A percentile compares a stretch with the other conserved stretches of the same genome.
These are phyloP conservation scores for Colletotrichum spaethianum DNA, from an alignment of 2,329 filamentous ascomycete species.

Conservation along the genomic window DNA sequence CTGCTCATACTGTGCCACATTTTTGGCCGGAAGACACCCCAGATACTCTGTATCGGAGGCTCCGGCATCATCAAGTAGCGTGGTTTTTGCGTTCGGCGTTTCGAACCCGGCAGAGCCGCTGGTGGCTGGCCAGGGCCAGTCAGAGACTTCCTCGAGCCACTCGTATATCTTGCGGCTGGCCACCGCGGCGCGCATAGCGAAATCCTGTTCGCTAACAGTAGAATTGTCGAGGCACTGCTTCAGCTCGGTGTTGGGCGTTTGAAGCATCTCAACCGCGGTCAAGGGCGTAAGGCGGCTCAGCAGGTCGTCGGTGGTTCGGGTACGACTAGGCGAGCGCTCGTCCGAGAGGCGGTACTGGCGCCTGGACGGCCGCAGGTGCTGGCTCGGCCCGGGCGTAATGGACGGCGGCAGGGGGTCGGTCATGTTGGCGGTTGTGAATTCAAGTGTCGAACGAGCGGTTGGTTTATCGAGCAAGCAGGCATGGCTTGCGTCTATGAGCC, in stretches of 20 bases:
- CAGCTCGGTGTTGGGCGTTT: conserved; percentile 65
- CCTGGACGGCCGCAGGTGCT: conserved; percentile 53
- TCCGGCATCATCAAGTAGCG: conserved; percentile 52
- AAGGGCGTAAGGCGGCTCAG: conserved; percentile 73
- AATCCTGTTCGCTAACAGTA: conserved; percentile 76
- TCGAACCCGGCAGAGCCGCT: conserved; percentile 69
- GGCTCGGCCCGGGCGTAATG: conserved; percentile 51
- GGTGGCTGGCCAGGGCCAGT: conserved; percentile 70
- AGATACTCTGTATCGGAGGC: conserved; percentile 63
- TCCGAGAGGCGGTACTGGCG: conserved; percentile 57
- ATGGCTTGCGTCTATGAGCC: conserved; percentile 40
- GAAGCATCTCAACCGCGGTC: conserved; percentile 73
- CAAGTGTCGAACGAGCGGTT: conserved; percentile 38
- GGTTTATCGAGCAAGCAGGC: conserved; percentile 27
- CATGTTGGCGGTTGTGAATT: conserved; percentile 47
- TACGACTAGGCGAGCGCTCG: conserved; percentile 61
- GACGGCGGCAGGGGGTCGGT: conserved; percentile 51
- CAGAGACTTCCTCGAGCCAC: conserved; percentile 79
- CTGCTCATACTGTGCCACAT: conserved; percentile 78
- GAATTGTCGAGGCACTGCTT: conserved; percentile 74
- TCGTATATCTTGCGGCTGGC: conserved; percentile 79
- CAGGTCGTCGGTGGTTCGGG: conserved; percentile 68
- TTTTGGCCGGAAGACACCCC: conserved; percentile 77
- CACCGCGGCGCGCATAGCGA: conserved; percentile 78
- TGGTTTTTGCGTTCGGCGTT: conserved; percentile 58